Percentiles rank a stretch among this genome's conserved stretches.
These are phyloP conservation scores for Arctostaphylos glauca DNA, from an alignment of 148 eudicot species.

Conservation along the genomic window DNA sequence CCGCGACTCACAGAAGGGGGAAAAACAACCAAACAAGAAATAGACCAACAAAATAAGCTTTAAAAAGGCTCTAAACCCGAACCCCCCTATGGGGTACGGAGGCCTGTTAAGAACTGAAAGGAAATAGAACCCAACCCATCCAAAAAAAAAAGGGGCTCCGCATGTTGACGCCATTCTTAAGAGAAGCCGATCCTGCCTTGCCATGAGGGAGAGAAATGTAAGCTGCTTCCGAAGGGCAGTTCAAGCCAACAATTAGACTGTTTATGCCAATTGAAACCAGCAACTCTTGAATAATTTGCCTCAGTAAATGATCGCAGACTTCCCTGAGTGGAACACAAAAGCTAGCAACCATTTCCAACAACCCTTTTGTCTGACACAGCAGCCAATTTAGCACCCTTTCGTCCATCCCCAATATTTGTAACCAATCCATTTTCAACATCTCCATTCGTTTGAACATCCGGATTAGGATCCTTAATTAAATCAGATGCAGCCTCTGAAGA, in stretches of 20 bases:
- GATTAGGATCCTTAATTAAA: neutral
- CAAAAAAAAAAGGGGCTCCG: neutral
- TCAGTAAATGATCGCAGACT: neutral
- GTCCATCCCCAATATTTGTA: neutral
- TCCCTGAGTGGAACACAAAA: neutral
- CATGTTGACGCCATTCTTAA: neutral
- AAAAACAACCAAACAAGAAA: neutral
- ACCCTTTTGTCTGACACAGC: neutral
- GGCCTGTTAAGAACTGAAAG: neutral
- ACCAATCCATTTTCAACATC: conserved; percentile 5
- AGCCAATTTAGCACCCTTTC: neutral
- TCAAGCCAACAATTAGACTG: neutral
- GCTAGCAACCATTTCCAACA: conserved; percentile 2
- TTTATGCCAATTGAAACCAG: neutral
- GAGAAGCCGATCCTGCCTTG: neutral
- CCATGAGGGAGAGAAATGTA: neutral
- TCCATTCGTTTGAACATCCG: neutral
- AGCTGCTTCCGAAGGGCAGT: neutral
- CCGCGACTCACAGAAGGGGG: neutral
- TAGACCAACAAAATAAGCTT: neutral
- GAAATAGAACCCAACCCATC: neutral
- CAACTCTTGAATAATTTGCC: neutral
- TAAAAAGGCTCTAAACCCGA: neutral
- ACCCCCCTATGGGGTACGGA: neutral
- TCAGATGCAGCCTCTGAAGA: conserved; percentile 4